phyloP scores from a whole-genome alignment of 805 yeast genomes.

The Saccharomycopsis olivae region DNA sequence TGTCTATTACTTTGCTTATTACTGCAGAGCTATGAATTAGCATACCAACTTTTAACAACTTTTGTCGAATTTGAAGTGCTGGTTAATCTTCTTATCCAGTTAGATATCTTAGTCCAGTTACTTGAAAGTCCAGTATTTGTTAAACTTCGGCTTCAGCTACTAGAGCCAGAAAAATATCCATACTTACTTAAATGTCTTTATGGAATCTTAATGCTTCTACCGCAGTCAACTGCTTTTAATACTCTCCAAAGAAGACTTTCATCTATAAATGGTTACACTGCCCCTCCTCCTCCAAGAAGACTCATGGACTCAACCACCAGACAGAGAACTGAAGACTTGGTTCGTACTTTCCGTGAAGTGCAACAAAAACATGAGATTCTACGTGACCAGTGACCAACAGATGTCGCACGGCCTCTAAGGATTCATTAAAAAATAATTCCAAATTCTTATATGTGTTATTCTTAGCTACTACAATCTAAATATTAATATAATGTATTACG shows the following conservation, averaged over 20 bases:
- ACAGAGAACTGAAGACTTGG: too few species aligned
- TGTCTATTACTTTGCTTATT: conserved; percentile 75
- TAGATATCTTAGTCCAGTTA: conserved; percentile 82
- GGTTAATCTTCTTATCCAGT: conserved; percentile 68
- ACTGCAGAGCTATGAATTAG: conserved; percentile 81
- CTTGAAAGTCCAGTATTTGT: conserved; percentile 91
- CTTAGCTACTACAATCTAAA: too few species aligned
- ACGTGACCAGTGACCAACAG: too few species aligned
- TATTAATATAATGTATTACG: too few species aligned
- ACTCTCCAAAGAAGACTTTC: conserved; percentile 67
- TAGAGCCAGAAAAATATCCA: conserved; percentile 78
- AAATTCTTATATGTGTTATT: too few species aligned
- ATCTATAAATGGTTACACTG: conserved; percentile 30
- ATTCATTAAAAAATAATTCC: too few species aligned
- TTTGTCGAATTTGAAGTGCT: conserved; percentile 76
- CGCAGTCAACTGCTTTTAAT: conserved; percentile 87
- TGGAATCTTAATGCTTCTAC: conserved; percentile 86
- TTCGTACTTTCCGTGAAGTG: too few species aligned
- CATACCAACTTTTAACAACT: conserved; percentile 71
- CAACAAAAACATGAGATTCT: too few species aligned
- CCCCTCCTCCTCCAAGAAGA: too few species aligned
- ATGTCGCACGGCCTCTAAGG: too few species aligned
- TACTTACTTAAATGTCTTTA: conserved; percentile 77
- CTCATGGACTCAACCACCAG: too few species aligned
- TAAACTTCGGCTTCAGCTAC: conserved; percentile 71